Evolutionary conservation across 768 basidiomycete species (phyloP).

Genomic region (Mycena indigotica): DNA sequence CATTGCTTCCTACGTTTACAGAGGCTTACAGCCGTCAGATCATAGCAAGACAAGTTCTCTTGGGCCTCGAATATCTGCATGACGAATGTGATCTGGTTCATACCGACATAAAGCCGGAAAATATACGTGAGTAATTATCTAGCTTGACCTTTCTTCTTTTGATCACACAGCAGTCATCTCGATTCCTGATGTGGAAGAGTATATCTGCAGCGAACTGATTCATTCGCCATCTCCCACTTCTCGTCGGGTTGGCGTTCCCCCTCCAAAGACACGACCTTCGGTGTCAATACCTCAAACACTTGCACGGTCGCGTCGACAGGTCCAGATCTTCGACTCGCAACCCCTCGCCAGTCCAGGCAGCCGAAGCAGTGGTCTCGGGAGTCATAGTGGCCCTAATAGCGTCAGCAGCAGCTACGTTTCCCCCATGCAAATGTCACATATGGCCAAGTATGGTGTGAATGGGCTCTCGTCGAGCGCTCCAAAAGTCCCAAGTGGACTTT

Average conservation of each 20-base stretch:
- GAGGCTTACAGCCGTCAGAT: slow-evolving; percentile 23
- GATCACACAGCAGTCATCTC: slow-evolving; percentile 61
- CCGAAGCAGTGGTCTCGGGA: slow-evolving; percentile 24
- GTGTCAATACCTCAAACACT: slow-evolving; percentile 62
- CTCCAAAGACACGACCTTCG: slow-evolving; percentile 64
- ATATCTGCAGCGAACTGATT: slow-evolving; percentile 70
- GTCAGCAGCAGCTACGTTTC: slow-evolving; percentile 45
- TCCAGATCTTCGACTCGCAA: slow-evolving; percentile 83
- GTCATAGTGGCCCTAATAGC: slow-evolving; percentile 40
- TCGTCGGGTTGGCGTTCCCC: slow-evolving; percentile 78
- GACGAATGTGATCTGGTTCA: slow-evolving; percentile 92
- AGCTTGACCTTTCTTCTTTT: slow-evolving; percentile 13
- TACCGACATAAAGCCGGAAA: slow-evolving; percentile 94
- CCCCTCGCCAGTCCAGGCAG: slow-evolving; percentile 63
- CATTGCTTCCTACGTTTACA: neutral
- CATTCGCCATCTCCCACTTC: slow-evolving; percentile 73
- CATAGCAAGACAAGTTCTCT: slow-evolving; percentile 83
- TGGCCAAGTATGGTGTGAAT: slow-evolving; percentile 28
- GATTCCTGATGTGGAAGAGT: slow-evolving; percentile 77
- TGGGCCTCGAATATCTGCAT: slow-evolving; percentile 90
- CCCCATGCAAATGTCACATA: slow-evolving; percentile 41
- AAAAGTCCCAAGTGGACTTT: slow-evolving; percentile 43
- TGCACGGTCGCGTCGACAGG: slow-evolving; percentile 59
- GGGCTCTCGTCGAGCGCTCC: slow-evolving; percentile 42
- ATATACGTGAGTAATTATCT: slow-evolving; percentile 70